Evolutionary conservation across 352 stramenopile genomes (phyloP), one percentile per base, ranked within the genome.

Genomic region (Elongisporangium anandrum): DNA sequence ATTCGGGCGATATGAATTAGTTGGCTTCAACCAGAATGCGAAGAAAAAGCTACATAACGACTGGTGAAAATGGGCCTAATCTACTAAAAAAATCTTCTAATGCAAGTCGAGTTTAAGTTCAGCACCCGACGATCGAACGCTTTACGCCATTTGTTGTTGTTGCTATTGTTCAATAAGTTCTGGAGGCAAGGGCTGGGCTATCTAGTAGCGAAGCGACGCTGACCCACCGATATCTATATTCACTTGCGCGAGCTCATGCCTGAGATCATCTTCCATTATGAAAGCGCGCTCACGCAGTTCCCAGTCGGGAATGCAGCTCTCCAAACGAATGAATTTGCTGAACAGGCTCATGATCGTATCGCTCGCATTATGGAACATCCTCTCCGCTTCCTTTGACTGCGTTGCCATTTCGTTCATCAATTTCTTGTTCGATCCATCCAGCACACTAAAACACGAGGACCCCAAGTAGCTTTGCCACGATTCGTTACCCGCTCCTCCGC

Each of bases 211-310:
- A 41, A 15, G 29, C 5, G 29, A 41, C 29, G 29, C 29, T 15
- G 62, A 68, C 3, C 45, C 56, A 3, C 56, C 22, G 7, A 64
- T 49, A 41, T 73, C 66, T 6, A 13, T 38, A 15, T 75, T 63
- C 13, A 77, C 55, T 16, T 64, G 57, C n/a, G 54, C 57, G 12
- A 90, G 57, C 47, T 89, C 80, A 55, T 87, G 72, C 45, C 85
- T 56, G 15, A 92, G 56, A 51, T 92, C 82, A 2, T 81, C 72
- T 62, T 89, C 82, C n/a, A 92, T 70, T 17, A 77, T 57, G 12
- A 83, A 39, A 51, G 79, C 78, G 1, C 78, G 74, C 16, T 87
- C 76, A 23, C 70, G 73, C n/a, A 87, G 34, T 52, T 70, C 65
- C 68, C 69, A 81, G 23, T 69, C 66, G 49, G 72, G 66, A 6